phyloP scores from a whole-genome alignment of 1,139 yeast species.

The Yamadazyma oceani region DNA sequence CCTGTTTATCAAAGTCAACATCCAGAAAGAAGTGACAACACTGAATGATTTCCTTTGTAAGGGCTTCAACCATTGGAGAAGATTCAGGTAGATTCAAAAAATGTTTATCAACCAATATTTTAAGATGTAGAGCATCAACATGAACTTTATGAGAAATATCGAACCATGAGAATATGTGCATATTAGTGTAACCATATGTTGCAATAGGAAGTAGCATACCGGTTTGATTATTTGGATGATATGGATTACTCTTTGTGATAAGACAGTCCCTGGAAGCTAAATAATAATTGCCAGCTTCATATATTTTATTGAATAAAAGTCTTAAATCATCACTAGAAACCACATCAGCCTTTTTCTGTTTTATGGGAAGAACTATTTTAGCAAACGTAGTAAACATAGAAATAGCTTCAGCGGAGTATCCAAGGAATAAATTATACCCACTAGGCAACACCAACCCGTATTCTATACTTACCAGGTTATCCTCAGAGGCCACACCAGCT shows the following conservation, averaged over 20 bases:
- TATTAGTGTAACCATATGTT: constrained; percentile 16
- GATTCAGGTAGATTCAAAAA: constrained; percentile 12
- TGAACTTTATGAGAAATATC: constrained; percentile 19
- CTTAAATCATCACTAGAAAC: constrained; percentile 13
- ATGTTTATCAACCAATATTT: constrained; percentile 12
- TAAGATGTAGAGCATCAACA: constrained; percentile 15
- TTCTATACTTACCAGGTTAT: constrained; percentile 23
- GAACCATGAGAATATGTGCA: constrained; percentile 19
- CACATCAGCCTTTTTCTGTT: constrained; percentile 9
- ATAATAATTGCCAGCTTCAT: constrained; percentile 13
- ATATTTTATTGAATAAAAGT: constrained; percentile 10
- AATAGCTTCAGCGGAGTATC: constrained; percentile 15
- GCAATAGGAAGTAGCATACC: constrained; percentile 18
- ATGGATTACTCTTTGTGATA: constrained; percentile 14
- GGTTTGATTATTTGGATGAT: constrained; percentile 15
- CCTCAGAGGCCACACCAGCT: constrained; percentile 21
- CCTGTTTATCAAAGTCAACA: constrained; percentile 10
- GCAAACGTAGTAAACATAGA: constrained; percentile 14
- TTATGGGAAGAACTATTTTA: constrained; percentile 11
- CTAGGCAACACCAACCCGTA: constrained; percentile 17
- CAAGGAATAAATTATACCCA: constrained; percentile 18
- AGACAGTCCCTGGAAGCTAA: constrained; percentile 15
- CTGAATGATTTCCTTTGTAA: constrained; percentile 14
- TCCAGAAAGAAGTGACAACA: constrained; percentile 18
- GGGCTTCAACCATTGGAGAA: constrained; percentile 17